Conservation (phyloP, 257 asterid species). For the Lithospermum erythrorhizon region DNA sequence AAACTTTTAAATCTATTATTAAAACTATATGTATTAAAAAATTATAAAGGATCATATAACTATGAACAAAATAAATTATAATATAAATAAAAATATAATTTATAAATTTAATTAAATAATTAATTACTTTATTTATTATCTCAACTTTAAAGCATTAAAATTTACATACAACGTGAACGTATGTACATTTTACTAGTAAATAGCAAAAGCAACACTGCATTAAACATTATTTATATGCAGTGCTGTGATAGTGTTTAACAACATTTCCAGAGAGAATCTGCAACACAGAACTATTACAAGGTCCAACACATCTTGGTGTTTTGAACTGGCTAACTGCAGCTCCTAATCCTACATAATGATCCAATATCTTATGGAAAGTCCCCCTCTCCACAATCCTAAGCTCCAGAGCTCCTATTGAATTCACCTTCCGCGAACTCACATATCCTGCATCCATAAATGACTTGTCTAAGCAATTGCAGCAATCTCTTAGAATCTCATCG, state of each 20-base stretch:
- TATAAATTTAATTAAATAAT: too few relatives aligned
- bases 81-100: too few relatives aligned
- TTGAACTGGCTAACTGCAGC: conserved; percentile 98
- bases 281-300: conserved; percentile 39
- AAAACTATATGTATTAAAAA: too few relatives aligned
- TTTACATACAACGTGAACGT: too few relatives aligned
- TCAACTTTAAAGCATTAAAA: too few relatives aligned
- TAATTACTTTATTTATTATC: too few relatives aligned
- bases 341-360: conserved; percentile 78
- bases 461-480: conserved; percentile 79
- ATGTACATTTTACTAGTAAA: too few relatives aligned
- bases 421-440: conserved; percentile 52
- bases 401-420: conserved; percentile 62
- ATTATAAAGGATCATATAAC: too few relatives aligned
- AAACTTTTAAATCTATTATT: too few relatives aligned
- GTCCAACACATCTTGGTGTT: conserved; percentile 81
- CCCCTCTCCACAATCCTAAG: conserved; percentile 58
- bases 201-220: not conserved
- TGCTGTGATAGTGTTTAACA: conserved; percentile 61
- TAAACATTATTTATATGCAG: conserved; percentile 30
- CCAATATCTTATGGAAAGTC: conserved; percentile 77
- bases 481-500: conserved; percentile 43
- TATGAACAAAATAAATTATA: too few relatives aligned
- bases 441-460: conserved; percentile 80
- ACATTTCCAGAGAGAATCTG: conserved; percentile 45